Conservation (phyloP, 2,329 filamentous ascomycete genomes). For the Akanthomyces lecanii region DNA sequence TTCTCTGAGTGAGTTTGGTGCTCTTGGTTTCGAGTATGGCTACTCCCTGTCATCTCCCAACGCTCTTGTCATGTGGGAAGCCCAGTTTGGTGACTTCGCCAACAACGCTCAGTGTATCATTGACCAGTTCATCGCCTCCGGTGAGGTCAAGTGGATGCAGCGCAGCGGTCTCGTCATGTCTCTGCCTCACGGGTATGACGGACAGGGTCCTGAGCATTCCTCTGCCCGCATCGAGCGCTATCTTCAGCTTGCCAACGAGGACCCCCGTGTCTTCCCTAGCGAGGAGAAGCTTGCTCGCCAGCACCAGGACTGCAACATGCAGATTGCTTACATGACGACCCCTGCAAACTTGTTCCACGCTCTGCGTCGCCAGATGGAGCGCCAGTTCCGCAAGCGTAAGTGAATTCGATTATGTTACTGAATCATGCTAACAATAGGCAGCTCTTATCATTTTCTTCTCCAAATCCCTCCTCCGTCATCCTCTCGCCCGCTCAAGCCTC, state of each 20-base stretch:
- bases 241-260: constrained; percentile 95
- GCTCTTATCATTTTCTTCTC: constrained; percentile 97
- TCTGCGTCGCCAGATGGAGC: constrained; percentile 94
- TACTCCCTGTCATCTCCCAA: constrained; percentile 97
- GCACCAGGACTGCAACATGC: constrained; percentile 99
- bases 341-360: constrained; percentile 96
- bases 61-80: constrained; percentile 98
- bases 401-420: constrained; percentile 22
- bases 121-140: constrained; percentile 96
- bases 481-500: constrained; percentile 80
- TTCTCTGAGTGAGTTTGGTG: constrained; percentile 66
- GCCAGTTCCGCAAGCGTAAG: constrained; percentile 98
- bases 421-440: constrained; percentile 31
- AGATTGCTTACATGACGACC: constrained; percentile 95
- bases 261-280: constrained; percentile 86
- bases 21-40: constrained; percentile 95
- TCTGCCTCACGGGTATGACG: constrained; percentile 95
- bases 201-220: constrained; percentile 96
- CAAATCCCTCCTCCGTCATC: constrained; percentile 92
- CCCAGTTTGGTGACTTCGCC: constrained; percentile 98
- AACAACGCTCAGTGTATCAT: constrained; percentile 99
- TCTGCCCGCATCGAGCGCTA: constrained; percentile 97
- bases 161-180: constrained; percentile 95
- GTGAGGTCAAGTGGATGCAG: constrained; percentile 98
- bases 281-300: constrained; percentile 89